phyloP scores from a whole-genome alignment of 1,284 basidiomycete species.

The Trichosporon ovoides region DNA sequence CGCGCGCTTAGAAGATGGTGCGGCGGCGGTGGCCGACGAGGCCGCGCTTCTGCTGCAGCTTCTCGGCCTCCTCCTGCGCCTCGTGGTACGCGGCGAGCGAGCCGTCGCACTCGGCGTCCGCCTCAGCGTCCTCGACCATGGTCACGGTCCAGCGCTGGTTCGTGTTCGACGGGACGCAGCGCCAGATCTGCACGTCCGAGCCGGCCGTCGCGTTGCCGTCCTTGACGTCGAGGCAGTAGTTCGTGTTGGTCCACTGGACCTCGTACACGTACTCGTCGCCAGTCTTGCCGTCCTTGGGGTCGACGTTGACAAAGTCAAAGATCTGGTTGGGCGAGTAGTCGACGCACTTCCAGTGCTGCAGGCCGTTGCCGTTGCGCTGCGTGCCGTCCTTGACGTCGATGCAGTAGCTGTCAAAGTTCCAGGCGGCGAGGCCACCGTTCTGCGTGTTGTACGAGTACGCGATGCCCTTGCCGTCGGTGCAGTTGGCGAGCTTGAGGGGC shows the following conservation, averaged over 20 bases:
- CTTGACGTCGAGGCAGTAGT: slow-evolving; percentile 38
- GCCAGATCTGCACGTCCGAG: slow-evolving; percentile 39
- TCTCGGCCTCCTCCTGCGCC: neutral
- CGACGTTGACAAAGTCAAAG: slow-evolving; percentile 21
- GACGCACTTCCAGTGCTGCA: slow-evolving; percentile 40
- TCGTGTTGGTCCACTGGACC: slow-evolving; percentile 30
- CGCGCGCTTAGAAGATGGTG: slow-evolving; percentile 2
- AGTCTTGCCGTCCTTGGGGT: neutral
- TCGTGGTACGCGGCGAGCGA: neutral
- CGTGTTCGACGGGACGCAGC: slow-evolving; percentile 32
- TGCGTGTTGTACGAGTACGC: slow-evolving; percentile 27
- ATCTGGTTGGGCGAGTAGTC: slow-evolving; percentile 35
- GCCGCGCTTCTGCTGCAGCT: neutral
- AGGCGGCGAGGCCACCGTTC: slow-evolving; percentile 17
- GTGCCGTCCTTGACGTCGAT: slow-evolving; percentile 36
- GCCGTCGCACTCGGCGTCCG: slow-evolving; percentile 1
- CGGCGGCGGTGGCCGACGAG: neutral
- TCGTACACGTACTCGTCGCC: slow-evolving; percentile 10
- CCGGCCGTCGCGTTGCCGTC: slow-evolving; percentile 31
- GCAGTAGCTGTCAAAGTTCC: slow-evolving; percentile 25
- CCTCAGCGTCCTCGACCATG: slow-evolving; percentile 19
- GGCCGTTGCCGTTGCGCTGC: slow-evolving; percentile 32
- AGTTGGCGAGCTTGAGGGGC: slow-evolving; percentile 29
- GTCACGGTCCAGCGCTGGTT: slow-evolving; percentile 41
- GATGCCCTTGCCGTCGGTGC: slow-evolving; percentile 22